A percentile compares a stretch with the other conserved stretches of the same genome.
phyloP scores from a whole-genome alignment of 345 rosid species.

The Clausena lansium region DNA sequence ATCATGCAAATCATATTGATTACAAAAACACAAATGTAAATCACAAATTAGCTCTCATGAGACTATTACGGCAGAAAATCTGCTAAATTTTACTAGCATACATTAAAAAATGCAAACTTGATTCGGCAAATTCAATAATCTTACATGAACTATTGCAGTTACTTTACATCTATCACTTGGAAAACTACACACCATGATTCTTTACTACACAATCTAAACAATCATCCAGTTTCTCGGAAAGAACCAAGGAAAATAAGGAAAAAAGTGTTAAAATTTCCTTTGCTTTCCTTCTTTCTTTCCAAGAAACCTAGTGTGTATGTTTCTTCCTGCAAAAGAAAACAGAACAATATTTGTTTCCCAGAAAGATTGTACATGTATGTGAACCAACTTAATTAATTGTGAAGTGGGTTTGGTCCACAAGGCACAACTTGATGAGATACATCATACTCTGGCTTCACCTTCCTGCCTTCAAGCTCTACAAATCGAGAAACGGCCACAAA shows the following conservation, averaged over 20 bases:
- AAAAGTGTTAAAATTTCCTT: not conserved
- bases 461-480: slow-evolving; percentile 2
- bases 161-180: not conserved
- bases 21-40: no score
- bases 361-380: not conserved
- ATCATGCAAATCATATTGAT: not conserved
- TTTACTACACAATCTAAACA: not conserved
- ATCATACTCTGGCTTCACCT: slow-evolving; percentile 9
- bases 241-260: slow-evolving; percentile 17
- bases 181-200: not conserved
- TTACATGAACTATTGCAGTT: not conserved
- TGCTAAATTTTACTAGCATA: not conserved
- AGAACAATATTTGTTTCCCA: not conserved
- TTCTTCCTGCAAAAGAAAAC: not conserved
- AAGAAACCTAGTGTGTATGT: not conserved
- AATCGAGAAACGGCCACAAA: slow-evolving; percentile 13
- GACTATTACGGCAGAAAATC: not conserved
- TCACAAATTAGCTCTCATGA: not conserved
- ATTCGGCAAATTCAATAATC: not conserved
- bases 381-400: slow-evolving; percentile 44
- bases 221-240: slow-evolving; percentile 20
- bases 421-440: slow-evolving; percentile 37
- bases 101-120: not conserved
- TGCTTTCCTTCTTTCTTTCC: slow-evolving; percentile 13
- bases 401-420: slow-evolving; percentile 62